These are phyloP conservation scores for Fusarium praegraminearum DNA, from an alignment of 2,329 filamentous ascomycete species.

Conservation along the genomic window DNA sequence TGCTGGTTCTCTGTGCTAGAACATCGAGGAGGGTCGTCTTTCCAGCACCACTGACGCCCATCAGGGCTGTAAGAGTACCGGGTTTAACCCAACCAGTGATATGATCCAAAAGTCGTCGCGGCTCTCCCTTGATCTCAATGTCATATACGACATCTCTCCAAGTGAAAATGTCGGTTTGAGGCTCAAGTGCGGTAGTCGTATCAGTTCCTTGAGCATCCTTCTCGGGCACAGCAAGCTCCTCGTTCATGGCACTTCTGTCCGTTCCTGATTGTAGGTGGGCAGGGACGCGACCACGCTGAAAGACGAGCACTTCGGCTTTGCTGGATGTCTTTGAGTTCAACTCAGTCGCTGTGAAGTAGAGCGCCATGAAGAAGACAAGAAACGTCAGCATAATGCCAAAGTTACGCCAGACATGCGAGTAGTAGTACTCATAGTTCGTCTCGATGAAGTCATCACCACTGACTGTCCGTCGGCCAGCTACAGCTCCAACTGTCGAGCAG, in stretches of 20 bases:
- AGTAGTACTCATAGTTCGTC: constrained; percentile 67
- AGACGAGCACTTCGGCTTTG: constrained; percentile 77
- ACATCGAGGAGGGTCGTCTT: constrained; percentile 60
- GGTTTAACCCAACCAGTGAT: constrained; percentile 92
- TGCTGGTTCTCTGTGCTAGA: constrained; percentile 63
- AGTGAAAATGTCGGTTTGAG: constrained; percentile 74
- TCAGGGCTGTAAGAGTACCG: constrained; percentile 84
- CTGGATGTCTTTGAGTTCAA: constrained; percentile 72
- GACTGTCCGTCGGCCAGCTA: constrained; percentile 65
- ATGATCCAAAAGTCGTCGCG: constrained; percentile 78
- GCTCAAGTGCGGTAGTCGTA: constrained; percentile 51
- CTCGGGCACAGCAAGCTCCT: constrained; percentile 49
- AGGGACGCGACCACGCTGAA: constrained; percentile 67
- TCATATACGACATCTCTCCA: constrained; percentile 82
- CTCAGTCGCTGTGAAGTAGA: constrained; percentile 74
- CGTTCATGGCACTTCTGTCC: constrained; percentile 44
- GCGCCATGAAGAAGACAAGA: constrained; percentile 70
- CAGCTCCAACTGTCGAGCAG: constrained; percentile 66
- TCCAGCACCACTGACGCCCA: constrained; percentile 68
- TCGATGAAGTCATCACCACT: constrained; percentile 72
- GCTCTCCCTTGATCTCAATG: constrained; percentile 78
- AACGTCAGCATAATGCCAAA: constrained; percentile 76
- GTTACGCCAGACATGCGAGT: constrained; percentile 73
- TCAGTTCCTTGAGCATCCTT: constrained; percentile 27
- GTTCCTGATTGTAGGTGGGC: constrained; percentile 52